Evolutionary conservation across 176 grass and related monocot genomes (phyloP), one percentile per base, ranked within the genome.

Genomic region (Cymbopogon citratus): DNA sequence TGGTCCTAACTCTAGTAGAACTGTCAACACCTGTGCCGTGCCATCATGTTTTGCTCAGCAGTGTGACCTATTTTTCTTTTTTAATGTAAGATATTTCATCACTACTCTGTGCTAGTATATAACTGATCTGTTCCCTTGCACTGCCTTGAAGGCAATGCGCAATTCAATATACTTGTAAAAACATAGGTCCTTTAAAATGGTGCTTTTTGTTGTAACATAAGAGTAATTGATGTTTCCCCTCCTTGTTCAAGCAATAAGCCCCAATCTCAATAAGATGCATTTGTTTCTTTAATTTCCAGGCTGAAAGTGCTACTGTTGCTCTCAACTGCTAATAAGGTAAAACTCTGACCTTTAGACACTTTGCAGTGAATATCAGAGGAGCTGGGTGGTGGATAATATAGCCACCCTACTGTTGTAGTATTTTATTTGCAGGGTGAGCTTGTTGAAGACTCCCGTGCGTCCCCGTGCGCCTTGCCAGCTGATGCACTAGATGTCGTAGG

Each of bases 271-370:
- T 46, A 46, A 31, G 59, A 26, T 74, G 73, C 9, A 73, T 85
- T 78, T 23, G 14, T 49, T n/a, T 54, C 29, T 26, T n/a, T 89
- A 82, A 44, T 14, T 87, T 81, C 71, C 90, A 99, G 97, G 97
- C 97, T 78, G 97, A 99, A 73, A 96, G 93, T 84, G 97, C 97
- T n/a, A 99, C 97, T 74, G 91, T 89, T 75, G 97, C 97, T 63
- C 93, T 99, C 7, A 93, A 99, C 64, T 99, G 93, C 93, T 93
- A 67, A 95, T 99, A 84, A 96, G 97, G 97, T 99, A 95, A 65
- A 76, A 27, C 8, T 36, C 34, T 48, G 49, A 24, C 65, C 15
- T 12, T 46, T 12, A 1, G n/a, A 26, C 63, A 21, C 10, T 51
- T 23, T 73, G 44, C 31, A 38, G 40, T 2, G 36, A 12, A 2